Evolutionary conservation across 2,329 filamentous ascomycete genomes (phyloP).

Genomic region (Endoconidiophora laricicola): DNA sequence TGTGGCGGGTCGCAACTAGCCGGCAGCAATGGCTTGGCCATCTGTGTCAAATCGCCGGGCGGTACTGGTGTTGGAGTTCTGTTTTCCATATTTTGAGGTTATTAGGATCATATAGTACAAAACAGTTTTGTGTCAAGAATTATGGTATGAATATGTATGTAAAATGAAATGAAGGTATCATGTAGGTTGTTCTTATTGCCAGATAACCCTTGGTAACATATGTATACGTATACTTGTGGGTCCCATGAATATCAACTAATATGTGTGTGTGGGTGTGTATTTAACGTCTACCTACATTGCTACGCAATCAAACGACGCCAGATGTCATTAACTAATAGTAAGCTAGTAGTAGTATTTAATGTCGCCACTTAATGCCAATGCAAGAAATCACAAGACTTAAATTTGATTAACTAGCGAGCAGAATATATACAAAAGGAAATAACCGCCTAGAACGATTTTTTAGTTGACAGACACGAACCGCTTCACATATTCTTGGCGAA

Average conservation of each 20-base stretch:
- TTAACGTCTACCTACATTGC: no score
- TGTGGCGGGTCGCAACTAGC: conserved; percentile 74
- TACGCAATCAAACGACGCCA: no score
- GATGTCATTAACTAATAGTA: no score
- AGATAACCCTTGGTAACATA: neutral
- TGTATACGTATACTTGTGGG: neutral
- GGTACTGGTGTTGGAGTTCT: neutral
- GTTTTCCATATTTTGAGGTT: neutral
- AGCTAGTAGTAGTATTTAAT: no score
- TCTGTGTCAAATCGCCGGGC: neutral
- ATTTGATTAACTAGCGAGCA: neutral
- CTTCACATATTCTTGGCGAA: conserved; percentile 59
- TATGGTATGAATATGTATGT: no score
- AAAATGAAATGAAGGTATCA: no score
- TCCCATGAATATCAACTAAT: no score
- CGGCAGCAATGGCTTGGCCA: conserved; percentile 44
- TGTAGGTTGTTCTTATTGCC: no score
- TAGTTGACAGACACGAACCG: conserved; percentile 10
- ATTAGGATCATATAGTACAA: no score
- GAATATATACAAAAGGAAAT: neutral
- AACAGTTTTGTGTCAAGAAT: no score
- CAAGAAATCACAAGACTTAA: neutral
- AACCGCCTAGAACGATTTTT: neutral
- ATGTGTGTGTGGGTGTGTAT: neutral
- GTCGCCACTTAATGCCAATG: no score